phyloP scores from a whole-genome alignment of 1,284 basidiomycete species.

The Trichosporon sp. region DNA sequence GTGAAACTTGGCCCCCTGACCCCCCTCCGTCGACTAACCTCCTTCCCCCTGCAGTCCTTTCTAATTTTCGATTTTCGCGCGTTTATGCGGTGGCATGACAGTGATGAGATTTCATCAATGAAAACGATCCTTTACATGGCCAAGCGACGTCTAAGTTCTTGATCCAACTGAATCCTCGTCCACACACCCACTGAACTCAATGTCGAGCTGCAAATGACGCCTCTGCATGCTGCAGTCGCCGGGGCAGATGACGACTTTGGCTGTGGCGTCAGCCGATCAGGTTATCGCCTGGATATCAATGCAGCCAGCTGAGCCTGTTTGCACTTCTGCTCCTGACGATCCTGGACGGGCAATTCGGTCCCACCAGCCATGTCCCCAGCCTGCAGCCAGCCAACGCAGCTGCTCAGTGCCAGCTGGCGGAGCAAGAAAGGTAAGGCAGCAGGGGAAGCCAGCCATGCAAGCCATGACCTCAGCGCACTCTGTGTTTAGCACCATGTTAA shows the following conservation, averaged over 20 bases:
- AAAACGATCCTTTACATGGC: background rate
- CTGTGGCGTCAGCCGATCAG: conserved; percentile 11
- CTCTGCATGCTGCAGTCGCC: background rate
- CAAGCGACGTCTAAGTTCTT: background rate
- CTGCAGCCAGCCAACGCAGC: background rate
- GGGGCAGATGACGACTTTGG: background rate
- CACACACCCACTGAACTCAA: background rate
- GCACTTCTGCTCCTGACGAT: background rate
- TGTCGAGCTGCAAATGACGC: background rate
- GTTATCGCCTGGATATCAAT: conserved; percentile 15
- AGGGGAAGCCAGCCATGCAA: no score
- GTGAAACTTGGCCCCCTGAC: conserved; percentile 8
- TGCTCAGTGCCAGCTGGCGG: no score
- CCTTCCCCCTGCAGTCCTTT: background rate
- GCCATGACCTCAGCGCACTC: no score
- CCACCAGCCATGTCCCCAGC: background rate
- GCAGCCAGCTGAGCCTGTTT: conserved; percentile 11
- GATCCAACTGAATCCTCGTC: background rate
- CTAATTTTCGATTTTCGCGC: background rate
- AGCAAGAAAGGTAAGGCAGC: no score
- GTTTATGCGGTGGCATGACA: no score
- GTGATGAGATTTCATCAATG: background rate
- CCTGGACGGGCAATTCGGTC: conserved; percentile 8
- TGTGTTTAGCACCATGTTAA: no score
- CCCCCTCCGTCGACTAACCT: background rate